Evolutionary conservation across 2,329 filamentous ascomycete genomes (phyloP).

Genomic region (Didymellaceae sp.): DNA sequence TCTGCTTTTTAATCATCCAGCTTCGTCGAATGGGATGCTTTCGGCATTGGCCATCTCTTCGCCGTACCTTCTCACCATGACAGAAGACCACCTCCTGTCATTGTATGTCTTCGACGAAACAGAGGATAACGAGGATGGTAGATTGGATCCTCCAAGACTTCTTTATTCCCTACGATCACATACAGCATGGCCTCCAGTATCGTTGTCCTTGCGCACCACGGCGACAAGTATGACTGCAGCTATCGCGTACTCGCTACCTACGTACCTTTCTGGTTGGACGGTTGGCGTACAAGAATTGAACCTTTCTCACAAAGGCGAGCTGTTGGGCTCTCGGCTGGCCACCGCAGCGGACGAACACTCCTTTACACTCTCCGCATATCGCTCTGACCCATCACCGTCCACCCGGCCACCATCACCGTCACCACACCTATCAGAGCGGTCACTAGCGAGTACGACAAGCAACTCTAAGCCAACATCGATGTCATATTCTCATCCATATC

Average conservation of each 20-base stretch:
- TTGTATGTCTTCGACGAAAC: conserved; percentile 69
- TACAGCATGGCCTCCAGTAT: conserved; percentile 77
- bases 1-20: conserved; percentile 64
- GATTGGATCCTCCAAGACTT: conserved; percentile 59
- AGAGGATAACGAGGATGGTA: neutral
- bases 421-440: conserved; percentile 32
- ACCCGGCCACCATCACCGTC: conserved; percentile 36
- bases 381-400: conserved; percentile 33
- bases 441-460: conserved; percentile 26
- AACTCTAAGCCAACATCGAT: conserved; percentile 54
- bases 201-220: conserved; percentile 79
- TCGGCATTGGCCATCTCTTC: conserved; percentile 73
- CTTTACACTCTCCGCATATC: conserved; percentile 47
- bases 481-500: conserved; percentile 76
- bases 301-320: conserved; percentile 60
- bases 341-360: conserved; percentile 59
- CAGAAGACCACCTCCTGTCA: conserved; percentile 73
- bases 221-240: conserved; percentile 73
- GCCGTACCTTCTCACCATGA: conserved; percentile 82
- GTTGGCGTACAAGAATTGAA: conserved; percentile 90
- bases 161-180: conserved; percentile 82
- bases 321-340: conserved; percentile 58
- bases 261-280: conserved; percentile 80
- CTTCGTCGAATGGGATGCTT: conserved; percentile 69
- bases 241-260: conserved; percentile 84